Evolutionary conservation across 2,329 filamentous ascomycete genomes (phyloP), one percentile per base, ranked within the genome.

Genomic region (Fusarium compactum): DNA sequence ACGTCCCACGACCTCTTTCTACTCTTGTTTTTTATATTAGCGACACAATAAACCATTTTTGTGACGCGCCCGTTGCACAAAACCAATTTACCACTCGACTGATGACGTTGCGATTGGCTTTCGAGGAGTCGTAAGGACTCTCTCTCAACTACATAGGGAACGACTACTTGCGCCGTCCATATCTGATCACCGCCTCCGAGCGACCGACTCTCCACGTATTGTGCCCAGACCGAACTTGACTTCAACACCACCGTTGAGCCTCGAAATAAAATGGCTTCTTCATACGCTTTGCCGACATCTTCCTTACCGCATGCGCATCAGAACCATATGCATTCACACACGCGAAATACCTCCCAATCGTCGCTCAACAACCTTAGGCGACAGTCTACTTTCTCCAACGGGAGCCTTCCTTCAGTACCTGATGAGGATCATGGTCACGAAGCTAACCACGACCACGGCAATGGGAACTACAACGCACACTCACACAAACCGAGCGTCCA

Each of bases 201-300:
- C 30, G 43, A 41, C 52, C 30, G 43, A 41, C 52, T 51, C 55
- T 47, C 40, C 15, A 27, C 32, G 25, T 32, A 52, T 58, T 61
- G 40, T 20, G 53, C 29, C 25, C 34, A 43, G n/a, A 20, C 43
- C 25, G 38, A 60, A 62, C 32, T 61, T 64, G 55, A 50, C 44
- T 54, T 57, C 27, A 60, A 45, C 53, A 60, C 52, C 54, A 20
- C 41, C 24, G 20, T 50, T 27, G 53, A 53, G 12, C 25, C 47
- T 38, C 47, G 51, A 34, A 27, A 56, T 48, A 78, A 62, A 60
- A 86, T 86, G 84, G 82, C 84, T 64, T 84, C 86, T 40, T 84
- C 86, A 24, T 89, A 87, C 75, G 81, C 83, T 54, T 77, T 89
- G 58, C 86, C 86, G n/a, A 82, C 85, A 38, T 81, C 85, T 38